These are phyloP conservation scores for Hypomyces rosellus DNA, from an alignment of 2,329 filamentous ascomycete species.

Conservation along the genomic window DNA sequence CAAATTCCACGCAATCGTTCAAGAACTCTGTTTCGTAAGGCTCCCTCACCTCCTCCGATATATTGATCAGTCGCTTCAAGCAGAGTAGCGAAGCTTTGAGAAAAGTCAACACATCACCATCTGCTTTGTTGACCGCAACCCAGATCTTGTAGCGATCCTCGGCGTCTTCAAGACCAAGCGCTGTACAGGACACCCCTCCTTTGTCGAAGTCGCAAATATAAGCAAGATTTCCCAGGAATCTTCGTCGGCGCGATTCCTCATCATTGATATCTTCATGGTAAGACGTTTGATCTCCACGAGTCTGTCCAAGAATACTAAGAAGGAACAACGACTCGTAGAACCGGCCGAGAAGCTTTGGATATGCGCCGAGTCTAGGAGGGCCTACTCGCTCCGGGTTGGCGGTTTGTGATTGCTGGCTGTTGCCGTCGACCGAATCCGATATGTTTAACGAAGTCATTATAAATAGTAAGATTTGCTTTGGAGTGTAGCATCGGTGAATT, in stretches of 20 bases:
- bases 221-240: not conserved
- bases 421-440: not conserved
- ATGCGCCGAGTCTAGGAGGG: not conserved
- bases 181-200: no score
- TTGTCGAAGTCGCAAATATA: not conserved
- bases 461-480: no score
- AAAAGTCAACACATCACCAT: no score
- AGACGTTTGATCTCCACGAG: not conserved
- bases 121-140: no score
- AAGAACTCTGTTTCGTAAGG: no score
- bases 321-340: slow-evolving; percentile 1
- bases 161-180: no score
- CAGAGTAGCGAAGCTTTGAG: no score
- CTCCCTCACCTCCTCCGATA: no score
- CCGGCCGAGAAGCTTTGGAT: not conserved
- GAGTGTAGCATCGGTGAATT: no score
- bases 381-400: not conserved
- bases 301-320: not conserved
- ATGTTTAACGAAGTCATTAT: not conserved
- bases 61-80: no score
- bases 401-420: not conserved
- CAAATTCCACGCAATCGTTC: no score
- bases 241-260: not conserved
- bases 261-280: not conserved
- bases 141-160: no score